Conservation (phyloP, 257 asterid genomes). For the Ilex asprella region DNA sequence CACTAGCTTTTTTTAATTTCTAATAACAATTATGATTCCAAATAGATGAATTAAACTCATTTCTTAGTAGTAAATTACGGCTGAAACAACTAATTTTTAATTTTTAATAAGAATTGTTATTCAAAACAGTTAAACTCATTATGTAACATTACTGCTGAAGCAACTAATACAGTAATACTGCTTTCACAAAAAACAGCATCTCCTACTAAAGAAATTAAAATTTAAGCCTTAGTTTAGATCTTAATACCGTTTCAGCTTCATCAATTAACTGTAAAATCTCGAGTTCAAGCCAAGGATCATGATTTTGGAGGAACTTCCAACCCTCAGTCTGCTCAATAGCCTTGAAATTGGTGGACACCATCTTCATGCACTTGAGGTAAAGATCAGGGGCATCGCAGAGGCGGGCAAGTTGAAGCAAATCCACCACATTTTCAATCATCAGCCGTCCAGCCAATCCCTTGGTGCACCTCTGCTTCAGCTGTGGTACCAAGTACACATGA, state of each 20-base stretch:
- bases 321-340: constrained; percentile 76
- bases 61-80: too few relatives aligned
- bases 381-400: constrained; percentile 89
- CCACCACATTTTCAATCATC: constrained; percentile 60
- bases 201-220: too few relatives aligned
- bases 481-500: constrained; percentile 72
- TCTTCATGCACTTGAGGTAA: constrained; percentile 57
- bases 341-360: constrained; percentile 42
- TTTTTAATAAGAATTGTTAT: too few relatives aligned
- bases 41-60: too few relatives aligned
- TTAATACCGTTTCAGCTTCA: constrained; percentile 65
- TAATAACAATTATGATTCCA: too few relatives aligned
- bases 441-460: constrained; percentile 42
- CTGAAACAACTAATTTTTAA: too few relatives aligned
- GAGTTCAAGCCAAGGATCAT: constrained; percentile 84
- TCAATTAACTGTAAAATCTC: constrained; percentile 75
- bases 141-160: too few relatives aligned
- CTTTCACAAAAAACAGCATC: too few relatives aligned
- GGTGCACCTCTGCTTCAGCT: constrained; percentile 69
- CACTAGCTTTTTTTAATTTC: neutral
- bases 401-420: constrained; percentile 78
- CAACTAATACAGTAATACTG: too few relatives aligned
- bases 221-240: neutral
- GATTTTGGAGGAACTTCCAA: constrained; percentile 68
- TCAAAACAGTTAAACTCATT: too few relatives aligned